Percentiles rank a stretch among this genome's conserved stretches.
Conservation (phyloP, 2,329 filamentous ascomycete genomes). For the Aspergillus hiratsukae region DNA sequence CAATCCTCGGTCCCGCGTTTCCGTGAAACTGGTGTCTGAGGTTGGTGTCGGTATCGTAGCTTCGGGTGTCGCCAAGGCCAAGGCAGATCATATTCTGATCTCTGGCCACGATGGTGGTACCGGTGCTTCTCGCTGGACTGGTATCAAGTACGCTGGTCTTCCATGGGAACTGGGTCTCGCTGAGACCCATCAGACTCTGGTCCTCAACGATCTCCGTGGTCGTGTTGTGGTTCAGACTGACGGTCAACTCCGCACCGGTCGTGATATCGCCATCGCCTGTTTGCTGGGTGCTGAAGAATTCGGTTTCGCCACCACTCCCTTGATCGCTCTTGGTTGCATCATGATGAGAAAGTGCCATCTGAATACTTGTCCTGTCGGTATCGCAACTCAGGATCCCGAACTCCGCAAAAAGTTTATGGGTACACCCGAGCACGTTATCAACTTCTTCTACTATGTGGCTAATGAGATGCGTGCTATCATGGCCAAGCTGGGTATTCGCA, state of each 20-base stretch:
- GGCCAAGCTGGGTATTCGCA: constrained; percentile 91
- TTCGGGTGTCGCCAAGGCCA: constrained; percentile 94
- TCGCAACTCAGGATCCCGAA: constrained; percentile 92
- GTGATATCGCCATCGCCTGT: constrained; percentile 91
- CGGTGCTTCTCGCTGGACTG: constrained; percentile 94
- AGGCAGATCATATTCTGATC: constrained; percentile 94
- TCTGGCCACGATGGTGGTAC: constrained; percentile 96
- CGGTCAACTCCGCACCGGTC: constrained; percentile 85
- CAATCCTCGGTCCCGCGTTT: constrained; percentile 85
- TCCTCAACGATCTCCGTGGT: constrained; percentile 90
- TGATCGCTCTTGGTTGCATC: constrained; percentile 96
- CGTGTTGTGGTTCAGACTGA: constrained; percentile 96
- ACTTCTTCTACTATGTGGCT: constrained; percentile 97
- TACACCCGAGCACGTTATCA: constrained; percentile 93
- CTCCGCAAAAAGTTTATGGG: constrained; percentile 90
- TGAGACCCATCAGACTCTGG: constrained; percentile 93
- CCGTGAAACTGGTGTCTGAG: constrained; percentile 96
- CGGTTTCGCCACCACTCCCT: constrained; percentile 89
- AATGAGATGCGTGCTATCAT: constrained; percentile 96
- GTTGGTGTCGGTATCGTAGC: constrained; percentile 96
- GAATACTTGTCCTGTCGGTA: constrained; percentile 87
- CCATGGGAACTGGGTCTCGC: constrained; percentile 96
- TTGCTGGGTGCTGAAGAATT: constrained; percentile 96
- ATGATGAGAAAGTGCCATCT: constrained; percentile 65
- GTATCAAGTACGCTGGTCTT: constrained; percentile 96